These are phyloP conservation scores for Pseudocercospora ulei DNA, from an alignment of 2,329 filamentous ascomycete species.

Conservation along the genomic window DNA sequence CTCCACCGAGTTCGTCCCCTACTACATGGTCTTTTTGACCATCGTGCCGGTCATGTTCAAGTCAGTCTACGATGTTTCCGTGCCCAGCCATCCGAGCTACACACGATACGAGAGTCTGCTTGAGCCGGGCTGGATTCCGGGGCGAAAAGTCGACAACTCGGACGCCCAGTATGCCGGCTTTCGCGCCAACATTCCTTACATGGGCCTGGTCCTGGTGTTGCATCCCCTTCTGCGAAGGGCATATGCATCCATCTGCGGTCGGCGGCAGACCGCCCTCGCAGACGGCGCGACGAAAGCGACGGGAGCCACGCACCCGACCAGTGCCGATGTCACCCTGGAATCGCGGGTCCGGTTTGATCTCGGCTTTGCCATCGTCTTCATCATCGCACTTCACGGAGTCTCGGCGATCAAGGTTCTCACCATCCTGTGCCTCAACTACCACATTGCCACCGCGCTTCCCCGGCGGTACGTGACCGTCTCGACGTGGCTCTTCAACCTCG, in stretches of 20 bases:
- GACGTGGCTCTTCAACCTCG: slow-evolving; percentile 87
- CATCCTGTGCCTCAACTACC: slow-evolving; percentile 75
- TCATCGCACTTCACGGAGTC: slow-evolving; percentile 71
- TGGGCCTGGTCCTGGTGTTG: slow-evolving; percentile 60
- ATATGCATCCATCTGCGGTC: slow-evolving; percentile 49
- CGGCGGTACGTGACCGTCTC: slow-evolving; percentile 58
- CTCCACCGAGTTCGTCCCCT: slow-evolving; percentile 75
- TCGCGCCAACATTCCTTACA: slow-evolving; percentile 73
- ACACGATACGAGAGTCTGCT: slow-evolving; percentile 61
- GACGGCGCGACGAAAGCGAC: slow-evolving; percentile 7
- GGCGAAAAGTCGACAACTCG: slow-evolving; percentile 83
- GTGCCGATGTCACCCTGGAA: slow-evolving; percentile 46
- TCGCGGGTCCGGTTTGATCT: slow-evolving; percentile 75
- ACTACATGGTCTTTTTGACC: slow-evolving; percentile 58
- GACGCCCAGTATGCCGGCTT: slow-evolving; percentile 82
- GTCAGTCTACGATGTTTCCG: slow-evolving; percentile 74
- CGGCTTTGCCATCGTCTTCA: slow-evolving; percentile 67
- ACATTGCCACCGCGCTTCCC: slow-evolving; percentile 62
- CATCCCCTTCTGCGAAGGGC: slow-evolving; percentile 68
- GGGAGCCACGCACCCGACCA: slow-evolving; percentile 35
- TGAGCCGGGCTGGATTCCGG: slow-evolving; percentile 79
- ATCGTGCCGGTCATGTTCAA: slow-evolving; percentile 80
- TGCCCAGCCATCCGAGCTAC: slow-evolving; percentile 77
- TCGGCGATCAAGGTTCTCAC: slow-evolving; percentile 71
- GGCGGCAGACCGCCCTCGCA: not conserved